phyloP scores from a whole-genome alignment of 352 stramenopile genomes.

The Phytopythium delawarense region DNA sequence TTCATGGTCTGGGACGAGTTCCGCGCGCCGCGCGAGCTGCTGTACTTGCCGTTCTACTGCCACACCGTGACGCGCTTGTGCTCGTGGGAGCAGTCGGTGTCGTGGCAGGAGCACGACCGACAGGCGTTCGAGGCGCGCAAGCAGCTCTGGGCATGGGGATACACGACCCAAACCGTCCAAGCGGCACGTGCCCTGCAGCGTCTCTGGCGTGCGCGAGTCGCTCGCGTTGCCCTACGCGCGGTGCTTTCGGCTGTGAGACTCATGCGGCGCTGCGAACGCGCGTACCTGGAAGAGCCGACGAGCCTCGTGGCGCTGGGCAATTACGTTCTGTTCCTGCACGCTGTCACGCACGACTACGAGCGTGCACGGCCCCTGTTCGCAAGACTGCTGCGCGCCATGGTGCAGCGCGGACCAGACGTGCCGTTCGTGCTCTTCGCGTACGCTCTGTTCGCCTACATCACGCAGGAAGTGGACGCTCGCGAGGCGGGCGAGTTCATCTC shows the following conservation, averaged over 20 bases:
- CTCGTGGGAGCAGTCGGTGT: slow-evolving; percentile 57
- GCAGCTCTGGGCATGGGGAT: slow-evolving; percentile 62
- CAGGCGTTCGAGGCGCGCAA: slow-evolving; percentile 37
- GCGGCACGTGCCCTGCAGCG: slow-evolving; percentile 45
- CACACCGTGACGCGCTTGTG: slow-evolving; percentile 65
- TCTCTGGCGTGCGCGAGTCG: slow-evolving; percentile 49
- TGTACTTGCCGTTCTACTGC: slow-evolving; percentile 63
- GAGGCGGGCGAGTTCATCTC: slow-evolving; percentile 66
- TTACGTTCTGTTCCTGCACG: slow-evolving; percentile 79
- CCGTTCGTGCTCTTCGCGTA: slow-evolving; percentile 82
- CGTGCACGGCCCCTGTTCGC: slow-evolving; percentile 66
- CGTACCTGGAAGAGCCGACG: slow-evolving; percentile 73
- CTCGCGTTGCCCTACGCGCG: slow-evolving; percentile 49
- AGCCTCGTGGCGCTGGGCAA: slow-evolving; percentile 77
- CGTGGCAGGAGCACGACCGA: slow-evolving; percentile 47
- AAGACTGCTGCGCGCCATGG: slow-evolving; percentile 71
- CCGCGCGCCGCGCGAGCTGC: slow-evolving; percentile 37
- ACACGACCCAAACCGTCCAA: slow-evolving; percentile 52
- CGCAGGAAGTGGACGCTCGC: slow-evolving; percentile 57
- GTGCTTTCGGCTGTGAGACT: slow-evolving; percentile 61
- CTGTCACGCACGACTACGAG: slow-evolving; percentile 75
- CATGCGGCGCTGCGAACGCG: slow-evolving; percentile 64
- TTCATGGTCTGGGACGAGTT: slow-evolving; percentile 82
- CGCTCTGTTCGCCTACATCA: slow-evolving; percentile 67
- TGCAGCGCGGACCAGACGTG: slow-evolving; percentile 62